Conservation (phyloP, 2,329 filamentous ascomycete species). For the Sporothrix pseudoabietina region DNA sequence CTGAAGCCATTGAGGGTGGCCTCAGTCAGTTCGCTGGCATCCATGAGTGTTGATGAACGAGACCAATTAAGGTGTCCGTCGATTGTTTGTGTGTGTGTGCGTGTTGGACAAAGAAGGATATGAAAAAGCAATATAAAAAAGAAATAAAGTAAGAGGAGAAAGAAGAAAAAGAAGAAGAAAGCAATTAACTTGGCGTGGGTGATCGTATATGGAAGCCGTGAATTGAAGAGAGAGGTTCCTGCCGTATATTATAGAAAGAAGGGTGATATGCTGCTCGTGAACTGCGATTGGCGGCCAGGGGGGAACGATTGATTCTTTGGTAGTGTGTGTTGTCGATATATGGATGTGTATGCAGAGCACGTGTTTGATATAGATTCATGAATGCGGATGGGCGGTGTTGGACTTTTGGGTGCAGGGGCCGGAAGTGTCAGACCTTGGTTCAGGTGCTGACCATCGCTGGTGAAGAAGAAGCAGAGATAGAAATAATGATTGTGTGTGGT, state of each 20-base stretch:
- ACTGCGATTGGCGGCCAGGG: neutral
- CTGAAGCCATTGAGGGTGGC: conserved; percentile 58
- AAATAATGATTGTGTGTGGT: neutral
- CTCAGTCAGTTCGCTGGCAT: conserved; percentile 28
- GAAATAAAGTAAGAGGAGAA: neutral
- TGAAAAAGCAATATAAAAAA: neutral
- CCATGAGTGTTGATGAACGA: conserved; percentile 31
- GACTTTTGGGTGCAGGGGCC: conserved; percentile 9
- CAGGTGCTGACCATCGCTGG: conserved; percentile 16
- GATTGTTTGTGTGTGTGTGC: too few species aligned
- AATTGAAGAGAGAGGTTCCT: conserved; percentile 16
- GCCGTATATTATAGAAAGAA: conserved; percentile 17
- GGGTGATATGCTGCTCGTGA: neutral
- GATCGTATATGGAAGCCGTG: conserved; percentile 7
- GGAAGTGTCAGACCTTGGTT: conserved; percentile 21
- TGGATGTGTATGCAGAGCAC: neutral
- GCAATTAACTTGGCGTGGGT: neutral
- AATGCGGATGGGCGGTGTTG: neutral
- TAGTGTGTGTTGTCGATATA: neutral
- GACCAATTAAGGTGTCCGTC: neutral
- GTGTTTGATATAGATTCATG: neutral
- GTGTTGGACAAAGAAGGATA: neutral
- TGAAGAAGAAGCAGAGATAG: neutral
- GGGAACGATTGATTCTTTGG: neutral
- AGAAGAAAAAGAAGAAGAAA: neutral